Conservation (phyloP, 2,329 filamentous ascomycete genomes). For the Cladorrhinum sp. region DNA sequence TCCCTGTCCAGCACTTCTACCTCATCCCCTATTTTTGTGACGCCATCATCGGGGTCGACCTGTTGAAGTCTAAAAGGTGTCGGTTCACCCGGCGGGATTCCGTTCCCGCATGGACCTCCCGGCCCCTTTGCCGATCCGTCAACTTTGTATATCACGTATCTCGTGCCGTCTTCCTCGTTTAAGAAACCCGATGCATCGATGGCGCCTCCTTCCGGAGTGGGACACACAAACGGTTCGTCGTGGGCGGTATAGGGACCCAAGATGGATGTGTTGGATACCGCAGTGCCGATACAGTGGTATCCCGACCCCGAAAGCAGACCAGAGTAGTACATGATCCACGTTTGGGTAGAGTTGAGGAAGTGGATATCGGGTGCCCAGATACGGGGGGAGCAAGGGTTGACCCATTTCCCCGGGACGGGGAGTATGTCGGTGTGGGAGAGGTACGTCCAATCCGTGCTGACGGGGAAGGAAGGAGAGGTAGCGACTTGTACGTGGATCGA, state of each 20-base stretch:
- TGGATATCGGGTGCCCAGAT: slow-evolving; percentile 52
- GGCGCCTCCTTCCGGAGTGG: slow-evolving; percentile 51
- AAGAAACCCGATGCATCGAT: slow-evolving; percentile 61
- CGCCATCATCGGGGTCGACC: slow-evolving; percentile 45
- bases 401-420: slow-evolving; percentile 44
- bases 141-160: slow-evolving; percentile 63
- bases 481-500: slow-evolving; percentile 44
- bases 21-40: slow-evolving; percentile 49
- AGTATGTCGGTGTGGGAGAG: slow-evolving; percentile 42
- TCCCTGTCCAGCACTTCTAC: slow-evolving; percentile 44
- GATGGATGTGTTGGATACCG: slow-evolving; percentile 38
- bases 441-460: slow-evolving; percentile 30
- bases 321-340: slow-evolving; percentile 50
- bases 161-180: slow-evolving; percentile 48
- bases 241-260: slow-evolving; percentile 52
- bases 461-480: slow-evolving; percentile 38
- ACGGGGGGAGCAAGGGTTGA: slow-evolving; percentile 33
- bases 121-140: slow-evolving; percentile 56
- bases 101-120: slow-evolving; percentile 45
- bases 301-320: slow-evolving; percentile 30
- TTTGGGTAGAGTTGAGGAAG: slow-evolving; percentile 31
- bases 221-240: slow-evolving; percentile 49
- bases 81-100: slow-evolving; percentile 36
- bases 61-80: slow-evolving; percentile 58
- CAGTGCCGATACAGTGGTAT: slow-evolving; percentile 54